phyloP scores from a whole-genome alignment of 257 asterid genomes.

The Gynochthodes officinalis region DNA sequence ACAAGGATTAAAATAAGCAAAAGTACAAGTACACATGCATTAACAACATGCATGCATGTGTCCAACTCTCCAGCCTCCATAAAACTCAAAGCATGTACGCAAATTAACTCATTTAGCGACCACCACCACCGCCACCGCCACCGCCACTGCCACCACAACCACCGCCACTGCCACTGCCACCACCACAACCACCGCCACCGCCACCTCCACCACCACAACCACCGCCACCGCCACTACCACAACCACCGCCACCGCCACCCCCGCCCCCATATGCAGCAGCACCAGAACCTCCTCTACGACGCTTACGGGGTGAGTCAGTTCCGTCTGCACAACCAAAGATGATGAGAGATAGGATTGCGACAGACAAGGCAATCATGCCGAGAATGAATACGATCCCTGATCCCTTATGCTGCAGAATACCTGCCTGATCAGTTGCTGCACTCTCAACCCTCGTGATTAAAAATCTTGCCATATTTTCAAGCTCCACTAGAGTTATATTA shows the following conservation, averaged over 20 bases:
- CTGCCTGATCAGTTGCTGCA: background rate
- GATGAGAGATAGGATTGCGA: conserved; percentile 17
- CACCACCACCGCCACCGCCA: background rate
- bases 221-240: background rate
- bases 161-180: background rate
- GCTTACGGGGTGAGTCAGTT: background rate
- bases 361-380: conserved; percentile 19
- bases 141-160: background rate
- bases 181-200: background rate
- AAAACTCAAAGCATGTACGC: too few relatives aligned
- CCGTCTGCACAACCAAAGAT: conserved; percentile 26
- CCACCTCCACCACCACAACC: background rate
- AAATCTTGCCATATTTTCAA: background rate
- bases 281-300: background rate
- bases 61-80: too few relatives aligned
- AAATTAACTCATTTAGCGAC: background rate
- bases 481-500: too few relatives aligned
- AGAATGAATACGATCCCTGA: conserved; percentile 12
- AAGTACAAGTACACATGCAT: too few relatives aligned
- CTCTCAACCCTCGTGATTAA: background rate
- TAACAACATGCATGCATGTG: too few relatives aligned
- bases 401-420: background rate
- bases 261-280: too few relatives aligned
- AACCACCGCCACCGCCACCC: too few relatives aligned
- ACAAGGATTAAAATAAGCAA: too few relatives aligned